A percentile compares a stretch with the other conserved stretches of the same genome.
phyloP scores from a whole-genome alignment of 805 yeast genomes.

The Zygotorulaspora florentina region DNA sequence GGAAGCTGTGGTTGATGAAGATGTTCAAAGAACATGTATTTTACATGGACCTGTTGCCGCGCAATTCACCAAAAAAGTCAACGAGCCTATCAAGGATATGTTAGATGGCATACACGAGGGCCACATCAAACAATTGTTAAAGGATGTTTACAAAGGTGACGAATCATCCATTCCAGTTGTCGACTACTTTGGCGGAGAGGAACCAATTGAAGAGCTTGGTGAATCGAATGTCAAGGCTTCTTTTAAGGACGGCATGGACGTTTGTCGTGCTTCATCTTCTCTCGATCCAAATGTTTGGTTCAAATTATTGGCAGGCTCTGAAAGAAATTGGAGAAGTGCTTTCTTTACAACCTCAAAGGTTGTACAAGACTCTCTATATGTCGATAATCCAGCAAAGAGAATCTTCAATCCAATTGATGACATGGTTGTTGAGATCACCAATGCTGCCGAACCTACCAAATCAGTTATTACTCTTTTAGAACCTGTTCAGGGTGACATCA shows the following conservation, averaged over 20 bases:
- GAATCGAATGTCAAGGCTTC: slow-evolving; percentile 11
- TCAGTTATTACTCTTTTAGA: slow-evolving; percentile 65
- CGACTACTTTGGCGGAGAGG: slow-evolving; percentile 79
- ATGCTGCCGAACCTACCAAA: slow-evolving; percentile 49
- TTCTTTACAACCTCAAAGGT: slow-evolving; percentile 72
- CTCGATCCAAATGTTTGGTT: slow-evolving; percentile 60
- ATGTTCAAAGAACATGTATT: slow-evolving; percentile 98
- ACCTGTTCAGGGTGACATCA: slow-evolving; percentile 62
- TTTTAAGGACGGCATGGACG: slow-evolving; percentile 33
- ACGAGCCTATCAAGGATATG: slow-evolving; percentile 90
- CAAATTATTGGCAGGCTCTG: slow-evolving; percentile 70
- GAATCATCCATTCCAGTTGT: slow-evolving; percentile 73
- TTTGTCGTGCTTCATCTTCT: slow-evolving; percentile 40
- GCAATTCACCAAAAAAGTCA: slow-evolving; percentile 75
- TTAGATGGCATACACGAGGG: slow-evolving; percentile 87
- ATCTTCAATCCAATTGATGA: slow-evolving; percentile 72
- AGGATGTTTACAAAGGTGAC: slow-evolving; percentile 68
- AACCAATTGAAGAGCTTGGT: slow-evolving; percentile 37
- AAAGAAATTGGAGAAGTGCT: slow-evolving; percentile 87
- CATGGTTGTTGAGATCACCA: slow-evolving; percentile 56
- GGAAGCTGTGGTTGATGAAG: slow-evolving; percentile 92
- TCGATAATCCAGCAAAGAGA: slow-evolving; percentile 71
- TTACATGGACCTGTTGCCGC: slow-evolving; percentile 99
- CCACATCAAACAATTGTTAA: slow-evolving; percentile 66
- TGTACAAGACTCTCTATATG: slow-evolving; percentile 81